Percentiles rank a stretch among this genome's conserved stretches.
phyloP scores from a whole-genome alignment of 2,329 filamentous ascomycete species.

The Ophiostoma perfectum region DNA sequence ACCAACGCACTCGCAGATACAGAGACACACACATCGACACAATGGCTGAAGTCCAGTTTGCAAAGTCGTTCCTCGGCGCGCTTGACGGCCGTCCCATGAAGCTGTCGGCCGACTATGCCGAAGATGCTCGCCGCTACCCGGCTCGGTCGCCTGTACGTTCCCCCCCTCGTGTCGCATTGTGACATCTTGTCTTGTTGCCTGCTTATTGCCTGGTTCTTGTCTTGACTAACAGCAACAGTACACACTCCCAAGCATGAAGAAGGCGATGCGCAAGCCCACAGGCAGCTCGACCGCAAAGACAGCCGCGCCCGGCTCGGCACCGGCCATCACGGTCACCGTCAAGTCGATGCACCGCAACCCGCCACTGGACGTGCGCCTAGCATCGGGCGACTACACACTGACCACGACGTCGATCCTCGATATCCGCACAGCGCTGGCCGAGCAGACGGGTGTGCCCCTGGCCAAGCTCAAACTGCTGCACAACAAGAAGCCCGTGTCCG shows the following conservation, averaged over 20 bases:
- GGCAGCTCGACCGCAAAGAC: slow-evolving; percentile 33
- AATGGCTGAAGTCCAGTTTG: slow-evolving; percentile 82
- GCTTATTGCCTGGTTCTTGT: slow-evolving; percentile 3
- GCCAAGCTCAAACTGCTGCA: slow-evolving; percentile 81
- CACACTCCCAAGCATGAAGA: slow-evolving; percentile 64
- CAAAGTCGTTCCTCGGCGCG: slow-evolving; percentile 72
- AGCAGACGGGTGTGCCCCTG: slow-evolving; percentile 57
- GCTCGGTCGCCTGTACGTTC: slow-evolving; percentile 66
- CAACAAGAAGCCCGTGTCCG: slow-evolving; percentile 78
- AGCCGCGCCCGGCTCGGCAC: slow-evolving; percentile 47
- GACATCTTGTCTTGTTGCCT: not conserved
- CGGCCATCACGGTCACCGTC: slow-evolving; percentile 54
- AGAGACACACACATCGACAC: slow-evolving; percentile 27
- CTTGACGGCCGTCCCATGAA: slow-evolving; percentile 75
- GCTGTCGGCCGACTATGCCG: slow-evolving; percentile 83
- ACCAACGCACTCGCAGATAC: not conserved
- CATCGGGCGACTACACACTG: slow-evolving; percentile 39
- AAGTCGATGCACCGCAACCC: slow-evolving; percentile 71
- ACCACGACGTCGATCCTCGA: slow-evolving; percentile 71
- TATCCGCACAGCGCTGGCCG: slow-evolving; percentile 65
- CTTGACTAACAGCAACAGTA: slow-evolving; percentile 46
- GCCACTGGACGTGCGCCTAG: slow-evolving; percentile 58
- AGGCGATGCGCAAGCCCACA: slow-evolving; percentile 46
- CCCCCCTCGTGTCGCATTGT: not conserved
- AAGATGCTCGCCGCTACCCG: slow-evolving; percentile 74